Percentiles rank a stretch among this genome's conserved stretches.
Evolutionary conservation across 2,329 filamentous ascomycete species (phyloP).

Genomic region (Truncatella angustata): DNA sequence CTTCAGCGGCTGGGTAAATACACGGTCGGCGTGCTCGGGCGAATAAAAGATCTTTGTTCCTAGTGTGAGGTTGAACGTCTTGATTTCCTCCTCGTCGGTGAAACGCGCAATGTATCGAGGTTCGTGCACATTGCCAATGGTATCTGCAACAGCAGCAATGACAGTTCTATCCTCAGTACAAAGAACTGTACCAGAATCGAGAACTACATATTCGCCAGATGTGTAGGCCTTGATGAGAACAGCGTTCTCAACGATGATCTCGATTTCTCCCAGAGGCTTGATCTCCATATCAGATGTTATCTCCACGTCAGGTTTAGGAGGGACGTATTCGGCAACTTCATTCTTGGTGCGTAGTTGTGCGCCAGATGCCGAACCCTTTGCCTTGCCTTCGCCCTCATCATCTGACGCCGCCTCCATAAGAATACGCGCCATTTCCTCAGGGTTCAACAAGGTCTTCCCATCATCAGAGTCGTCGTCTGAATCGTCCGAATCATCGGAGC

Average conservation of each 20-base stretch:
- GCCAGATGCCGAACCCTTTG: conserved; percentile 38
- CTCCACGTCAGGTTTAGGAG: conserved; percentile 74
- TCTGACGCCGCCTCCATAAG: conserved; percentile 86
- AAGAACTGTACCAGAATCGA: conserved; percentile 81
- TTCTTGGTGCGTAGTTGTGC: conserved; percentile 75
- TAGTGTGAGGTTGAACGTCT: conserved; percentile 62
- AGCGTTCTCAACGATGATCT: conserved; percentile 75
- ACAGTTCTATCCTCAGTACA: conserved; percentile 74
- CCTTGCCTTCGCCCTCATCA: conserved; percentile 63
- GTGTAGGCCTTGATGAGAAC: conserved; percentile 76
- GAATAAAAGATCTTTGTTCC: conserved; percentile 79
- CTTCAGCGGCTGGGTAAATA: conserved; percentile 82
- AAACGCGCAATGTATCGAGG: conserved; percentile 86
- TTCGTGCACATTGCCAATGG: conserved; percentile 79
- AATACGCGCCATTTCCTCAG: conserved; percentile 80
- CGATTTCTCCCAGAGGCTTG: conserved; percentile 70
- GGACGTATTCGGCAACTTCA: conserved; percentile 63
- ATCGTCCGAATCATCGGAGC: conserved; percentile 59
- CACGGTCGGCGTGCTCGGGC: conserved; percentile 72
- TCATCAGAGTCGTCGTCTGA: conserved; percentile 57
- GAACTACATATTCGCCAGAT: conserved; percentile 78
- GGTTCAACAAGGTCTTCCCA: conserved; percentile 70
- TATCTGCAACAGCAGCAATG: conserved; percentile 80
- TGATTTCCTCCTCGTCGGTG: conserved; percentile 64
- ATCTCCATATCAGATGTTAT: conserved; percentile 77